These are phyloP conservation scores for Chytriomyces confervae DNA, from an alignment of 192 early-diverging fungal species.

Conservation along the genomic window DNA sequence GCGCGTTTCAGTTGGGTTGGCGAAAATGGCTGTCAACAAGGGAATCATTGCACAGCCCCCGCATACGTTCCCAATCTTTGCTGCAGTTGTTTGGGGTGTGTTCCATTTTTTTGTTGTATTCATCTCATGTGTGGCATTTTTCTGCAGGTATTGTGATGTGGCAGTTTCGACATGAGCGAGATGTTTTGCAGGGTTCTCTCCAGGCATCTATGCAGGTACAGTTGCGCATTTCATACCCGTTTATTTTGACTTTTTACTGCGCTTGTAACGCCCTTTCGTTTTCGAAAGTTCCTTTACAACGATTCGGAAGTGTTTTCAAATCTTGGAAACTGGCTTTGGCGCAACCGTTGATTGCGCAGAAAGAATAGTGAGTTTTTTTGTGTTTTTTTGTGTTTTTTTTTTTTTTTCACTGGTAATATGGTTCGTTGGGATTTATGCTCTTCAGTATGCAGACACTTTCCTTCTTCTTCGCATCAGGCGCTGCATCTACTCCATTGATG, in stretches of 20 bases:
- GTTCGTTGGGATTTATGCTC: background rate
- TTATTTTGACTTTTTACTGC: background rate
- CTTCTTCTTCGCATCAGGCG: constrained; percentile 28
- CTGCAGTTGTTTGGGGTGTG: constrained; percentile 89
- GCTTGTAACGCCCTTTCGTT: background rate
- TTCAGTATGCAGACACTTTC: constrained; percentile 1
- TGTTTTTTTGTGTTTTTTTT: no score
- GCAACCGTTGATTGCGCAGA: background rate
- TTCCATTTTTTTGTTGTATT: background rate
- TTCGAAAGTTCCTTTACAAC: constrained; percentile 23
- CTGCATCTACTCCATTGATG: constrained; percentile 21
- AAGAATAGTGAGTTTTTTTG: background rate
- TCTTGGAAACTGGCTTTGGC: constrained; percentile 27
- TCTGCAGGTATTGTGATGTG: constrained; percentile 80
- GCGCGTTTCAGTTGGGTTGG: constrained; percentile 84
- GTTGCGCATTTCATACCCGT: background rate
- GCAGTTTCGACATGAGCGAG: constrained; percentile 87
- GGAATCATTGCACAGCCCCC: constrained; percentile 73
- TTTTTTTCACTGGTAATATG: no score
- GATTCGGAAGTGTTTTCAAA: constrained; percentile 30
- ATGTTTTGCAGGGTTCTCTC: constrained; percentile 88
- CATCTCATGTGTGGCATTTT: background rate
- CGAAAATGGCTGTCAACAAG: constrained; percentile 79
- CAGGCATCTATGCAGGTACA: constrained; percentile 83
- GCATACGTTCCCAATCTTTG: constrained; percentile 87